Base-by-base conservation (phyloP, 768 basidiomycete genomes). In the Phylloporus sp. region DNA sequence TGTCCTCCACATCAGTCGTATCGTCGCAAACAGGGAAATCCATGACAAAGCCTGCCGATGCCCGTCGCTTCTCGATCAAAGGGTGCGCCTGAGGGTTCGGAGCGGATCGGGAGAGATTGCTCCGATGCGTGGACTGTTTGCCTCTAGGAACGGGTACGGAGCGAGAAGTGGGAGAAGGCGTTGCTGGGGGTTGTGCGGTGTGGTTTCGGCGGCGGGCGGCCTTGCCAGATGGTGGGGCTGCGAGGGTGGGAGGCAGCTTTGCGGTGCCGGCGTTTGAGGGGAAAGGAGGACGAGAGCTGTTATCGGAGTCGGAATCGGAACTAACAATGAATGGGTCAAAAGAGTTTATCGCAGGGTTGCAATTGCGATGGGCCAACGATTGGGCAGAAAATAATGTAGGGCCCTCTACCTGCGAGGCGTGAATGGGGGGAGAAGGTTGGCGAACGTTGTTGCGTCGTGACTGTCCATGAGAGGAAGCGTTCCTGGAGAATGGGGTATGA, bases 11-110 rank as follows among this genome's bases (percentile, higher is more conserved):
- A 36, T 82, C 81, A 32, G 76, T 81, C 53, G 76, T 74, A 55
- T 90, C 86, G 52, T 89, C 86, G 55, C 86, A 88, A 36, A 90
- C 67, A 3, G 83, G 86, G 63, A 86, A 86, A 28, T 67, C 70
- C 37, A 55, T 39, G 38, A 61, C 56, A 42, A 58, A 38, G n/a
- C 64, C 65, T 9, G 62, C 58, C 1, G 60, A 62, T 5, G 63
- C 56, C 38, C 69, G 71, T 38, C 69, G 69, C 29, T 62, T 61
- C 50, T 32, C 52, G 33, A 64, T 50, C 33, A 62, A 64, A 38
- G 55, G 49, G 40, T 60, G 61, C 52, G 63, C 63, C 42, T 69
- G 71, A 8, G 70, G 64, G 22, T 67, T 60, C 15, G 81, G 83
- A 7, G 74, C 79, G 1, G 81, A 84, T 53, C 72, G 73, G 18